Percentiles rank a stretch among this genome's conserved stretches.
Conservation (phyloP, 140 eudicot species). For the Eryngium alpinum region DNA sequence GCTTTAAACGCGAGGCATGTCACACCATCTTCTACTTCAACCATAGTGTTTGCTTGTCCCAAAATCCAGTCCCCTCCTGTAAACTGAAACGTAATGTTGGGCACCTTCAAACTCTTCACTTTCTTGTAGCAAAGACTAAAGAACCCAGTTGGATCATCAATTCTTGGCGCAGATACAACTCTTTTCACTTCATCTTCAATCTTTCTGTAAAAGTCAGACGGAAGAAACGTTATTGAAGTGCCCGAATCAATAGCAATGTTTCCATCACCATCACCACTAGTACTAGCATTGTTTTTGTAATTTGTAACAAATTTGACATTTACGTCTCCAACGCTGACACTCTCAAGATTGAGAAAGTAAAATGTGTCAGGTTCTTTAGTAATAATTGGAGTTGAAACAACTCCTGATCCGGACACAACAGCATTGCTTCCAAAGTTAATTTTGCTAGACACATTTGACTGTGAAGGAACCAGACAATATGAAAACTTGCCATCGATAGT, state of each 20-base stretch:
- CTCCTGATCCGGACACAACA: conserved; percentile 21
- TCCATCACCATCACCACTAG: conserved; percentile 2
- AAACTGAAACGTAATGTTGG: conserved; percentile 27
- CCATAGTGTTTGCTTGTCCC: conserved; percentile 11
- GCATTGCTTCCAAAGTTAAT: conserved; percentile 43
- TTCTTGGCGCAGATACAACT: background rate
- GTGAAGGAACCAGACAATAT: conserved; percentile 39
- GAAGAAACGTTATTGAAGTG: conserved; percentile 41
- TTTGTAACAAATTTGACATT: background rate
- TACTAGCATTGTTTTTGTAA: background rate
- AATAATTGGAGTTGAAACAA: conserved; percentile 48
- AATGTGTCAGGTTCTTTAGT: conserved; percentile 21
- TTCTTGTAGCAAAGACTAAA: conserved; percentile 24
- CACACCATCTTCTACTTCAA: conserved; percentile 22
- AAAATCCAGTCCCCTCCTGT: conserved; percentile 28
- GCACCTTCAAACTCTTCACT: conserved; percentile 15
- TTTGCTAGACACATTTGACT: conserved; percentile 30
- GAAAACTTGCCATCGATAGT: conserved; percentile 40
- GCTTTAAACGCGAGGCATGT: conserved; percentile 21
- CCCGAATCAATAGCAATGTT: conserved; percentile 66
- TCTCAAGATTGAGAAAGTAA: conserved; percentile 40
- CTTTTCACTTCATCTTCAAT: conserved; percentile 16
- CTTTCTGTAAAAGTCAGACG: background rate
- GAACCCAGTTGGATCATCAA: conserved; percentile 14
- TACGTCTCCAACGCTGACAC: conserved; percentile 29